These are phyloP conservation scores for Allium fistulosum DNA, from an alignment of 106 monocot species.

Conservation along the genomic window DNA sequence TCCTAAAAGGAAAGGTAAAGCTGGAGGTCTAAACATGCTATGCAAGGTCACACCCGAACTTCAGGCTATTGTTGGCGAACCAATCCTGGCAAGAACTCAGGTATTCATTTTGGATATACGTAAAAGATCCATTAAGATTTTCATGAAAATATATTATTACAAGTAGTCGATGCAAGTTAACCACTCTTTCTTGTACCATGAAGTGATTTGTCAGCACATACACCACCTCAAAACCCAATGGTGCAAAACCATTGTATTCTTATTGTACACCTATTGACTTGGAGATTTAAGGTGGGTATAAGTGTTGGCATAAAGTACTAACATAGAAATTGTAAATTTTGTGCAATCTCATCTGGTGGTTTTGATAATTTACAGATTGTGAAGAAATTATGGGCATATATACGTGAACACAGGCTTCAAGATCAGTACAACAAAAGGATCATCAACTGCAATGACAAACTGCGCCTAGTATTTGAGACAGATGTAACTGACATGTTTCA, in stretches of 20 bases:
- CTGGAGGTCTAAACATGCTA: conserved; percentile 81
- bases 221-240: too few relatives aligned
- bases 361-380: conserved; percentile 56
- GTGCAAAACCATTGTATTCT: too few relatives aligned
- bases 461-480: conserved; percentile 85
- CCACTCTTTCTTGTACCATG: too few relatives aligned
- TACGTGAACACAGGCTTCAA: conserved; percentile 85
- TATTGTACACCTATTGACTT: too few relatives aligned
- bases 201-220: too few relatives aligned
- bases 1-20: conserved; percentile 78
- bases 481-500: conserved; percentile 98
- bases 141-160: too few relatives aligned
- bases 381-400: conserved; percentile 93
- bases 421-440: conserved; percentile 96
- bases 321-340: too few relatives aligned
- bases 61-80: conserved; percentile 87
- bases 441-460: conserved; percentile 93
- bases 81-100: conserved; percentile 91
- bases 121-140: too few relatives aligned
- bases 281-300: too few relatives aligned
- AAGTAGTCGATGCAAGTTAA: too few relatives aligned
- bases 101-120: conserved; percentile 15
- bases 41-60: conserved; percentile 95
- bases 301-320: too few relatives aligned
- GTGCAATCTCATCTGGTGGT: too few relatives aligned